phyloP scores from a whole-genome alignment of 805 yeast genomes.

The Tetrapisispora nanseiensis region DNA sequence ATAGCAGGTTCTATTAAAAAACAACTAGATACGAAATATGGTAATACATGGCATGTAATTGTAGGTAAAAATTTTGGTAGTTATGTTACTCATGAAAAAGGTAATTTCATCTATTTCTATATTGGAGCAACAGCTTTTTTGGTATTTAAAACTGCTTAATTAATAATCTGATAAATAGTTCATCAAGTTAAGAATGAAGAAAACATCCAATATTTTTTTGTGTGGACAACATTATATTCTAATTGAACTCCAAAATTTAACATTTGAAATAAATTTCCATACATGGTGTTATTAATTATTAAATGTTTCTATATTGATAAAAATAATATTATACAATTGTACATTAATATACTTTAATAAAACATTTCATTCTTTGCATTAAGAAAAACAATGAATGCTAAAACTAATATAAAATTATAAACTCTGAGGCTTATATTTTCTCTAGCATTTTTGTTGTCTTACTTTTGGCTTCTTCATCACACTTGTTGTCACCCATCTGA shows the following conservation, averaged over 20 bases:
- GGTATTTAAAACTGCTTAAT: slow-evolving; percentile 55
- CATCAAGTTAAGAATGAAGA: neutral
- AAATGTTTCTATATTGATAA: neutral
- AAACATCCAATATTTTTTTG: too few species aligned
- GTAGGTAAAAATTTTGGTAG: slow-evolving; percentile 75
- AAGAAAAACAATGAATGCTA: too few species aligned
- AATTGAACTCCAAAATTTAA: neutral
- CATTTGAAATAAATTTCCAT: neutral
- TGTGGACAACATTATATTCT: too few species aligned
- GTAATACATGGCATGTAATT: slow-evolving; percentile 73
- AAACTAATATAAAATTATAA: too few species aligned
- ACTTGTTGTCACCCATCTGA: neutral
- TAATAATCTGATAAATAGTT: too few species aligned
- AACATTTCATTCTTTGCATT: too few species aligned
- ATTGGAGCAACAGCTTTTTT: slow-evolving; percentile 59
- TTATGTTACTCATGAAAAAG: slow-evolving; percentile 71
- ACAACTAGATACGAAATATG: slow-evolving; percentile 49
- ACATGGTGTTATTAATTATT: neutral
- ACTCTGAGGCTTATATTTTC: neutral
- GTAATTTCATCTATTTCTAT: slow-evolving; percentile 61
- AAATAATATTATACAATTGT: too few species aligned
- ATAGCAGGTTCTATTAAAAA: slow-evolving; percentile 58
- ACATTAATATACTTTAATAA: too few species aligned
- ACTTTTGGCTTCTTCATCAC: neutral
- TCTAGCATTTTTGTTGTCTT: neutral